Evolutionary conservation across 2,329 filamentous ascomycete species (phyloP).

Genomic region (Capronia coronata): DNA sequence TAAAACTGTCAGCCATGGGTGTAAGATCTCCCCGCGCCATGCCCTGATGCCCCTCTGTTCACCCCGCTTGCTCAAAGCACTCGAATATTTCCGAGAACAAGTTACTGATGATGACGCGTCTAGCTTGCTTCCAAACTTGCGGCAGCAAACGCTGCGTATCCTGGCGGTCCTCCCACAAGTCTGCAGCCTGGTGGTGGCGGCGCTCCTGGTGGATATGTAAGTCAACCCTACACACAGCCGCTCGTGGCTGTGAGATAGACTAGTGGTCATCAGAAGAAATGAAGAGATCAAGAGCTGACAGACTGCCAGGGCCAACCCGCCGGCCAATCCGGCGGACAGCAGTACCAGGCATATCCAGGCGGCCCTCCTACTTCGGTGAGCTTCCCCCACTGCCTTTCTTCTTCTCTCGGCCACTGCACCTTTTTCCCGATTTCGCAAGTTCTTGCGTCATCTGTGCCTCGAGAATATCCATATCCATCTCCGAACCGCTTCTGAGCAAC

Average conservation of each 20-base stretch:
- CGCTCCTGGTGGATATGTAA: constrained; percentile 47
- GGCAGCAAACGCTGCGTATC: constrained; percentile 35
- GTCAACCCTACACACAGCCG: constrained; percentile 32
- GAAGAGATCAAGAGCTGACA: constrained; percentile 3
- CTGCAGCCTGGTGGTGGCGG: constrained; percentile 32
- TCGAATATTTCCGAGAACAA: background rate
- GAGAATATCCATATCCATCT: constrained; percentile 14
- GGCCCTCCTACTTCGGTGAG: constrained; percentile 35
- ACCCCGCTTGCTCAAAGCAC: constrained; percentile 15
- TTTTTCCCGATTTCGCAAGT: constrained; percentile 1
- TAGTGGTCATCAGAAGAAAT: constrained; percentile 5
- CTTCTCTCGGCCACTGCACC: constrained; percentile 1
- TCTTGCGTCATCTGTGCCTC: constrained; percentile 18
- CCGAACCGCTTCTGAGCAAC: background rate
- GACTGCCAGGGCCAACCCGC: constrained; percentile 21
- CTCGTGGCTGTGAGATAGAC: background rate
- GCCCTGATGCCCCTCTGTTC: constrained; percentile 5
- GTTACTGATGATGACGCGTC: constrained; percentile 24
- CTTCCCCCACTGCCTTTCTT: constrained; percentile 11
- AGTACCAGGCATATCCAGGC: constrained; percentile 53
- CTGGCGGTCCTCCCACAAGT: constrained; percentile 30
- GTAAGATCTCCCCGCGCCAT: constrained; percentile 20
- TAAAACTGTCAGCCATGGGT: constrained; percentile 25
- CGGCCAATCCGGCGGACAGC: constrained; percentile 34
- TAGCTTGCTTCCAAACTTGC: constrained; percentile 35